A percentile compares a stretch with the other conserved stretches of the same genome.
These are phyloP conservation scores for Neolentinus lepideus DNA, from an alignment of 1,284 basidiomycete species.

Conservation along the genomic window DNA sequence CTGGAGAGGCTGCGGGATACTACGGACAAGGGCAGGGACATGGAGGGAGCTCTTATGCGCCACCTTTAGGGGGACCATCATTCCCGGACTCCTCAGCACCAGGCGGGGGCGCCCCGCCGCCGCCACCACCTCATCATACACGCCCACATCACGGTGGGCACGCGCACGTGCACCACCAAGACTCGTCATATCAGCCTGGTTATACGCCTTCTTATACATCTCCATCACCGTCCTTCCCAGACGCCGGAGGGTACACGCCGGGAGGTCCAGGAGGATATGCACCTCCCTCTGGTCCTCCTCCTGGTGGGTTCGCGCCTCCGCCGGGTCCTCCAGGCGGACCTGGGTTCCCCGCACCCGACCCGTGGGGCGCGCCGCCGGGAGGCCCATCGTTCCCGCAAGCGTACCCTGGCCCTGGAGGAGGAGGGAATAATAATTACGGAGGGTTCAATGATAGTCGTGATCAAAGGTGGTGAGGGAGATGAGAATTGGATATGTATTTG, in stretches of 20 bases:
- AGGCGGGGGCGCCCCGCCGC: not conserved
- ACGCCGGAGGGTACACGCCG: not conserved
- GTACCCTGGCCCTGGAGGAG: not conserved
- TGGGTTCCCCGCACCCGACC: constrained; percentile 2
- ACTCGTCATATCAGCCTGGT: not conserved
- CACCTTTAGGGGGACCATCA: not conserved
- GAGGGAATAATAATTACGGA: not conserved
- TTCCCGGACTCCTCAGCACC: not conserved
- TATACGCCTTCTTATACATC: no score
- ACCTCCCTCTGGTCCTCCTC: not conserved
- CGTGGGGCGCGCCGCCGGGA: not conserved
- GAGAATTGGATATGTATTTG: not conserved
- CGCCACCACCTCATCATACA: not conserved
- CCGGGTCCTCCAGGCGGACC: not conserved
- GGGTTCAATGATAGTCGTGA: not conserved
- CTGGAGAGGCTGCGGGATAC: not conserved
- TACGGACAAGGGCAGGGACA: constrained; percentile 1
- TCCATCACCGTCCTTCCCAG: no score
- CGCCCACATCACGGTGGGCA: not conserved
- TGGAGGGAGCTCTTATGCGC: not conserved
- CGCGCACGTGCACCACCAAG: not conserved
- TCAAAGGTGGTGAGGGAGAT: not conserved
- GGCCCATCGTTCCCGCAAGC: not conserved
- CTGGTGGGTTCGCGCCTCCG: constrained; percentile 2
- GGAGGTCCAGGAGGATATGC: not conserved